A percentile compares a stretch with the other conserved stretches of the same genome.
Conservation (phyloP, 2,329 filamentous ascomycete species). For the Botryotinia convoluta region DNA sequence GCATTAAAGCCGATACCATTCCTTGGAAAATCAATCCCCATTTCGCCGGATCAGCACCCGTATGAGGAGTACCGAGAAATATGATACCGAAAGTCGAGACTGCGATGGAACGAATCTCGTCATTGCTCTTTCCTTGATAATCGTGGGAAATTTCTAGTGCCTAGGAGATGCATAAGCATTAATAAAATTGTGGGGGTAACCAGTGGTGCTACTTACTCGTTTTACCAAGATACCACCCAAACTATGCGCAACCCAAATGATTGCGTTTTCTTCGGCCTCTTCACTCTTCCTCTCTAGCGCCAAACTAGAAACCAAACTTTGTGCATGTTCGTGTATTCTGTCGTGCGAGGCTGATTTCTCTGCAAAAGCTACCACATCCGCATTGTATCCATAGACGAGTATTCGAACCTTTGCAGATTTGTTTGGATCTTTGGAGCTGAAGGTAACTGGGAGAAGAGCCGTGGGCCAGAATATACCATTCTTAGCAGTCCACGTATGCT, state of each 20-base stretch:
- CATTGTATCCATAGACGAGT: conserved; percentile 73
- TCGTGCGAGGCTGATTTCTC: conserved; percentile 52
- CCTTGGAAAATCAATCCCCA: conserved; percentile 67
- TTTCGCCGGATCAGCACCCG: conserved; percentile 63
- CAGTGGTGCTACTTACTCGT: conserved; percentile 37
- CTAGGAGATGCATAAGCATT: background rate
- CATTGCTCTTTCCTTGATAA: conserved; percentile 55
- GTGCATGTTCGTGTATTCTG: conserved; percentile 68
- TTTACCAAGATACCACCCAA: conserved; percentile 73
- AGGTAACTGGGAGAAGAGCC: conserved; percentile 61
- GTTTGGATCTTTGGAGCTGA: conserved; percentile 42
- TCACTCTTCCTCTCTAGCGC: conserved; percentile 60
- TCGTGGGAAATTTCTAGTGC: conserved; percentile 66
- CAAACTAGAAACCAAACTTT: conserved; percentile 62
- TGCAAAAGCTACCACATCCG: conserved; percentile 53
- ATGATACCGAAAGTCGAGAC: conserved; percentile 74
- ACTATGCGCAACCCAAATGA: conserved; percentile 75
- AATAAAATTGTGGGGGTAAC: background rate
- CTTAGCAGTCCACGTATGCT: conserved; percentile 58
- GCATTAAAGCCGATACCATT: conserved; percentile 63
- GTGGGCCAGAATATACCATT: conserved; percentile 64
- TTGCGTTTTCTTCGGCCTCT: conserved; percentile 58
- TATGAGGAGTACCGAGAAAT: conserved; percentile 75
- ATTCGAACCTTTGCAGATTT: conserved; percentile 56
- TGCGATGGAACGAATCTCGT: conserved; percentile 66